Percentiles rank a stretch among this genome's conserved stretches.
These are phyloP conservation scores for Podospora comata DNA, from an alignment of 495 filamentous ascomycete genomes.

Conservation along the genomic window DNA sequence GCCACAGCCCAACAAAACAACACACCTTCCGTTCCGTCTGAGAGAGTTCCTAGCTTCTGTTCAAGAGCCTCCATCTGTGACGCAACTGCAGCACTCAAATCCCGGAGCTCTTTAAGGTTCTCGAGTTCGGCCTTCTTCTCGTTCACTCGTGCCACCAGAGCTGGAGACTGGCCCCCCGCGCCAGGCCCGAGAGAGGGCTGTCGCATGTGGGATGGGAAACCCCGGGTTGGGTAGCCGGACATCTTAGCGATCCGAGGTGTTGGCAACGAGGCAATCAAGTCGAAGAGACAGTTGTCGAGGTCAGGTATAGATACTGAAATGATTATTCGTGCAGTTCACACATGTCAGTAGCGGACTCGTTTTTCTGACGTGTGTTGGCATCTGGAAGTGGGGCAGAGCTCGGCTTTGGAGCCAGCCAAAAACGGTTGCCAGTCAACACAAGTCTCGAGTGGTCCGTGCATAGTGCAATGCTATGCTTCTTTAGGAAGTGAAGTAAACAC, in stretches of 20 bases:
- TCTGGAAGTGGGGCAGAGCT: conserved; percentile 3
- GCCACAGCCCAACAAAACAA: background rate
- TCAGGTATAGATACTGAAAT: conserved; percentile 2
- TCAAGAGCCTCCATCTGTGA: conserved; percentile 89
- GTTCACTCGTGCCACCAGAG: conserved; percentile 79
- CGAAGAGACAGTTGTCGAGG: conserved; percentile 6
- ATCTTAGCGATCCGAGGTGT: conserved; percentile 20
- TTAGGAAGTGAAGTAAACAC: conserved; percentile 35
- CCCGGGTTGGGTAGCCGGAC: conserved; percentile 46
- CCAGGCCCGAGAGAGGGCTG: conserved; percentile 54
- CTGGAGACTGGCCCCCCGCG: conserved; percentile 65
- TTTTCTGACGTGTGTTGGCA: conserved; percentile 7
- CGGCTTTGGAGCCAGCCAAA: conserved; percentile 3
- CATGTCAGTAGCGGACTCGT: conserved; percentile 3
- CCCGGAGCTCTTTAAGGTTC: conserved; percentile 79
- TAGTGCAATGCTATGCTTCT: conserved; percentile 22
- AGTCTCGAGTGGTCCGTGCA: conserved; percentile 10
- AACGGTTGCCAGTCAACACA: conserved; percentile 17
- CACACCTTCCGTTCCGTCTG: conserved; percentile 88
- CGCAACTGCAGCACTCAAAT: conserved; percentile 82
- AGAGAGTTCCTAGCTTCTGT: conserved; percentile 79
- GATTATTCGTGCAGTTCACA: background rate
- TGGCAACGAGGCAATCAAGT: conserved; percentile 8
- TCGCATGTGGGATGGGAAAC: conserved; percentile 61
- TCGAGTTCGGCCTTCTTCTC: conserved; percentile 94